Conservation (phyloP, 2,329 filamentous ascomycete genomes). For the Penicillium sp. region DNA sequence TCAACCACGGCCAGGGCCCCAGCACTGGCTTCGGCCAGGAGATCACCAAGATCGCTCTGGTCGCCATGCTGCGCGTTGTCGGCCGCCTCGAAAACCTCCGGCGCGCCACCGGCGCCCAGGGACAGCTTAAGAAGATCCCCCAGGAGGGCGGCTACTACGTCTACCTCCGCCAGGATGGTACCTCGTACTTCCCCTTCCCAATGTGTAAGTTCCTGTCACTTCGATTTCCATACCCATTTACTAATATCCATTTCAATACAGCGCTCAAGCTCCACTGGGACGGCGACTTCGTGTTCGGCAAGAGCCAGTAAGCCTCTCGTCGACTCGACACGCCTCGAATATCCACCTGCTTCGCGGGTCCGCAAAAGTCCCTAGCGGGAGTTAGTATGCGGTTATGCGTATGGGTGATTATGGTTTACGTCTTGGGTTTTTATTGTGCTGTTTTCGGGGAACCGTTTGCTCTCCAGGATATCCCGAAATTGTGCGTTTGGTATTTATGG, state of each 20-base stretch:
- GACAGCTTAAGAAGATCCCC: slow-evolving; percentile 64
- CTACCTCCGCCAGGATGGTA: slow-evolving; percentile 67
- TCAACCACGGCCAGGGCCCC: slow-evolving; percentile 62
- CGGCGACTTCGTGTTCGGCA: slow-evolving; percentile 30
- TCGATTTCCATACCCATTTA: not conserved
- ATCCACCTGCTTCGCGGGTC: not conserved
- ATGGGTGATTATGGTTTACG: slow-evolving; percentile 11
- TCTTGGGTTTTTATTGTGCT: slow-evolving; percentile 15
- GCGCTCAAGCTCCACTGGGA: slow-evolving; percentile 48
- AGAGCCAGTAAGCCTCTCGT: too few species aligned
- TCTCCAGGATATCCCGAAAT: slow-evolving; percentile 25
- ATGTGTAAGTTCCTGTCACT: slow-evolving; percentile 32
- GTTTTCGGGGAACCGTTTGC: slow-evolving; percentile 14
- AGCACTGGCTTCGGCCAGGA: slow-evolving; percentile 62
- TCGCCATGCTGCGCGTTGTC: slow-evolving; percentile 65
- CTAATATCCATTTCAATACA: slow-evolving; percentile 23
- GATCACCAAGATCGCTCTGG: slow-evolving; percentile 60
- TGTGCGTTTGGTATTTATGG: slow-evolving; percentile 15
- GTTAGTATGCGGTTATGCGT: slow-evolving; percentile 9
- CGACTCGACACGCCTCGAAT: too few species aligned
- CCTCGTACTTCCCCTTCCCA: slow-evolving; percentile 54
- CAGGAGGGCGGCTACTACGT: slow-evolving; percentile 55
- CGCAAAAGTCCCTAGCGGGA: slow-evolving; percentile 1
- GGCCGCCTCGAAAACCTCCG: slow-evolving; percentile 61
- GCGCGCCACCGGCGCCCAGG: slow-evolving; percentile 61